A percentile compares a stretch with the other conserved stretches of the same genome.
phyloP scores from a whole-genome alignment of 2,329 filamentous ascomycete species.

The Colletotrichum lini region DNA sequence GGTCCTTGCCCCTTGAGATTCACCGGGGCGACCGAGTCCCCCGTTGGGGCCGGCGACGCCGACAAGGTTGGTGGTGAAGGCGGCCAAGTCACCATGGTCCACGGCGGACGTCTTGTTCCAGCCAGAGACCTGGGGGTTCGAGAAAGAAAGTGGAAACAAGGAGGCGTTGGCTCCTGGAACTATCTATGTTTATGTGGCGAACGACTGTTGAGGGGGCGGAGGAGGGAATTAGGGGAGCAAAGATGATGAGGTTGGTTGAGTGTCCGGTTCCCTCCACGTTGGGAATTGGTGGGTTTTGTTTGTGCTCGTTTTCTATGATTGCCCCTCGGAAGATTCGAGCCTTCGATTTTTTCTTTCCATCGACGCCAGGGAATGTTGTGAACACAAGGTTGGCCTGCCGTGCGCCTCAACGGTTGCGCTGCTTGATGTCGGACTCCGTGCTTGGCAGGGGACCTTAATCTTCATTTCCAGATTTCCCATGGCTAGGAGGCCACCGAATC shows the following conservation, averaged over 20 bases:
- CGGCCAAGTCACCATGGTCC: not conserved
- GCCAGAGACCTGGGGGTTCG: not conserved
- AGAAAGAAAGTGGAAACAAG: not conserved
- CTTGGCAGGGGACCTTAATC: too few species aligned
- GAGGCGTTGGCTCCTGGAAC: not conserved
- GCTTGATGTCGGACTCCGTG: too few species aligned
- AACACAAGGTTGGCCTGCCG: too few species aligned
- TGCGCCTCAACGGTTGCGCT: too few species aligned
- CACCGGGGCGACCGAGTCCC: not conserved
- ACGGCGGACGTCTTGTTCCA: not conserved
- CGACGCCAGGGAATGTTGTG: too few species aligned
- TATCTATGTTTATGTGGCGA: not conserved
- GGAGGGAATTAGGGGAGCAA: not conserved
- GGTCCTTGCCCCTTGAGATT: too few species aligned
- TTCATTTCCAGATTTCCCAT: too few species aligned
- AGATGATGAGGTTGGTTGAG: too few species aligned
- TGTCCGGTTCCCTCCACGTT: not conserved
- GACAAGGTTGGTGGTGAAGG: not conserved
- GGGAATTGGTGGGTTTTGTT: too few species aligned
- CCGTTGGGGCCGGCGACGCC: not conserved
- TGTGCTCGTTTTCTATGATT: not conserved
- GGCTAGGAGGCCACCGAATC: too few species aligned
- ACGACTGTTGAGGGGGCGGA: not conserved
- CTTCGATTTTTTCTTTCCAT: too few species aligned
- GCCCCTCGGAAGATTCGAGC: too few species aligned